Evolutionary conservation across 2,329 filamentous ascomycete genomes (phyloP).

Genomic region (Penicillium frequentans): DNA sequence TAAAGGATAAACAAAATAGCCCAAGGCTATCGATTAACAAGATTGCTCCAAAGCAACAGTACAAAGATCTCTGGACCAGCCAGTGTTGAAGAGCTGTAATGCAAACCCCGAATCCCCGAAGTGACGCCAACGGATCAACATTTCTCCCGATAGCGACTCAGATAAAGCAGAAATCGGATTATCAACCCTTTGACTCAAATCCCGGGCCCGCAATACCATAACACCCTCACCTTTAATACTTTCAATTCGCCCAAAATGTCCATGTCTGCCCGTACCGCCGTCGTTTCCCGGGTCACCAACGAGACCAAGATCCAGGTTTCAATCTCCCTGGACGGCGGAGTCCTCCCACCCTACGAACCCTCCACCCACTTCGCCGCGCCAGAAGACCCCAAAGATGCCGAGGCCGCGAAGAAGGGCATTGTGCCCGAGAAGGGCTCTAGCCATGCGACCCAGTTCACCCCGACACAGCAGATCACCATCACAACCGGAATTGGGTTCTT

Average conservation of each 20-base stretch:
- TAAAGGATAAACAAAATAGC: background rate
- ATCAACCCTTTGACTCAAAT: slow-evolving; percentile 3
- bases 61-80: slow-evolving; percentile 11
- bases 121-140: slow-evolving; percentile 21
- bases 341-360: slow-evolving; percentile 46
- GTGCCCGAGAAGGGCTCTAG: slow-evolving; percentile 49
- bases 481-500: slow-evolving; percentile 96
- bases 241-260: slow-evolving; percentile 20
- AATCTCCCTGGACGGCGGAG: slow-evolving; percentile 89
- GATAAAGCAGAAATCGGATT: slow-evolving; percentile 18
- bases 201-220: background rate
- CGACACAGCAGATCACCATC: slow-evolving; percentile 81
- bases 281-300: slow-evolving; percentile 87
- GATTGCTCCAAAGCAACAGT: background rate
- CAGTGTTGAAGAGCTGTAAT: slow-evolving; percentile 3
- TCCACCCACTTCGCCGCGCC: slow-evolving; percentile 60
- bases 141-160: slow-evolving; percentile 23
- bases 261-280: slow-evolving; percentile 67
- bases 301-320: slow-evolving; percentile 96
- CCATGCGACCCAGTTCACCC: slow-evolving; percentile 82
- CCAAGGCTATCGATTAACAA: too few species aligned
- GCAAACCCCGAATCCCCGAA: slow-evolving; percentile 10
- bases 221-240: background rate
- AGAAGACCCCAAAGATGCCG: slow-evolving; percentile 53
- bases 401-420: slow-evolving; percentile 50